Evolutionary conservation across 2,329 filamentous ascomycete genomes (phyloP), one percentile per base, ranked within the genome.

Genomic region (Aspergillus awamori): DNA sequence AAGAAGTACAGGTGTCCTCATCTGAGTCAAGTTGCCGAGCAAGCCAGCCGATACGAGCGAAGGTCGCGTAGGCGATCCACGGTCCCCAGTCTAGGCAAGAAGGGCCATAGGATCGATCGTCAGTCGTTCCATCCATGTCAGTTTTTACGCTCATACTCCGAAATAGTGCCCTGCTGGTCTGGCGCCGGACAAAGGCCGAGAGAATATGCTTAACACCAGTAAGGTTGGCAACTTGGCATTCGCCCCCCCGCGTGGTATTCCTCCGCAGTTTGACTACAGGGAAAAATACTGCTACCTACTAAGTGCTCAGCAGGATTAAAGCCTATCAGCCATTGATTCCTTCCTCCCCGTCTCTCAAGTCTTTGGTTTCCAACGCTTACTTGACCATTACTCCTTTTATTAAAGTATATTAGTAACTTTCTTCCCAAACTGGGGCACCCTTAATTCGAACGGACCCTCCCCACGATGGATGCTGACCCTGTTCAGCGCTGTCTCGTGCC

Each of bases 121-220:
- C 33, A 36, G 33, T 36, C 36, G 22, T 41, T 41, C 53, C 15
- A 11, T 43, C 28, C 47, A 30, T 7, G 47, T 28, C 47, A n/a
- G 47, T 38, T 47, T 43, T 49, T 67, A 61, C 61, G 59, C 60
- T 69, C 47, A 17, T 51, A 4, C 26, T 11, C 47, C 47, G n/a
- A 51, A 17, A 8, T 26, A 51, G 62, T 64, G 65, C 67, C 66
- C 47, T 59, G 55, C 45, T 57, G 33, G 57, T 36, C 61, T 53
- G 58, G 68, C 63, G 64, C 67, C 71, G 68, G 70, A 65, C 63
- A 66, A 65, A 67, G 63, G 52, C 70, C 67, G 69, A 67, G 66
- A 61, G 57, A 59, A 69, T 75, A 75, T 74, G 72, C 72, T 75
- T 75, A 75, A 75, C 72, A 70, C 71, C 67, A 72, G 70, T 74